These are phyloP conservation scores for Kentomonas sorsogonicus DNA, from an alignment of 208 protist species.

Conservation along the genomic window DNA sequence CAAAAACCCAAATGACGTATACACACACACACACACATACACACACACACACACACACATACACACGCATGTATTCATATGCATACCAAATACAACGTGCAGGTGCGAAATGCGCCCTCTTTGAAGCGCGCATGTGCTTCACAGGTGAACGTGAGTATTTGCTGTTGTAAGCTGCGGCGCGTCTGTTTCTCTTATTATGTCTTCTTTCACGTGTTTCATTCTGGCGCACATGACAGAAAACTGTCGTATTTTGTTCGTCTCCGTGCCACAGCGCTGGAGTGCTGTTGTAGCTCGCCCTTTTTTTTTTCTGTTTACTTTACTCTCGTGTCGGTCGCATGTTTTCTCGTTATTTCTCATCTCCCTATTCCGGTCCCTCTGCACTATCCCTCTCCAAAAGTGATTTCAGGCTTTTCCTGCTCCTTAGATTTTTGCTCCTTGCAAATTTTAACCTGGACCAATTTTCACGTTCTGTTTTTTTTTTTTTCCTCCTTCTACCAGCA, in stretches of 20 bases:
- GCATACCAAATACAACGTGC: too few relatives aligned
- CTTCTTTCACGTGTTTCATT: too few relatives aligned
- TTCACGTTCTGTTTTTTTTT: background rate
- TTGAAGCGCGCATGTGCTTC: too few relatives aligned
- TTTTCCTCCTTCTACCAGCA: slow-evolving; percentile 9
- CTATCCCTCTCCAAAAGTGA: slow-evolving; percentile 1
- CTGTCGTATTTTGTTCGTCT: background rate
- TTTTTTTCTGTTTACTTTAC: background rate
- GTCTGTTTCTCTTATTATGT: too few relatives aligned
- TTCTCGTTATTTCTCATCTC: slow-evolving; percentile 9
- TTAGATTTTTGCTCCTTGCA: slow-evolving; percentile 8
- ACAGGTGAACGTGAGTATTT: too few relatives aligned
- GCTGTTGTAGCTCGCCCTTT: background rate
- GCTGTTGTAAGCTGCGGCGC: too few relatives aligned
- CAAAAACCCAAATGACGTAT: background rate
- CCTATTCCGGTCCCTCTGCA: background rate
- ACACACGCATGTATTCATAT: too few relatives aligned
- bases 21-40: slow-evolving; percentile 9
- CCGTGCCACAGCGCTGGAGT: background rate
- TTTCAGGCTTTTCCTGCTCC: background rate
- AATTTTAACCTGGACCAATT: background rate
- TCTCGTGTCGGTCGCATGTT: too few relatives aligned
- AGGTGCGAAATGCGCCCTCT: too few relatives aligned
- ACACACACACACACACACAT: slow-evolving; percentile 3
- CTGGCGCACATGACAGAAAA: too few relatives aligned